Base-by-base conservation (phyloP, 2,329 filamentous ascomycete genomes). In the Chaetomium globosum region DNA sequence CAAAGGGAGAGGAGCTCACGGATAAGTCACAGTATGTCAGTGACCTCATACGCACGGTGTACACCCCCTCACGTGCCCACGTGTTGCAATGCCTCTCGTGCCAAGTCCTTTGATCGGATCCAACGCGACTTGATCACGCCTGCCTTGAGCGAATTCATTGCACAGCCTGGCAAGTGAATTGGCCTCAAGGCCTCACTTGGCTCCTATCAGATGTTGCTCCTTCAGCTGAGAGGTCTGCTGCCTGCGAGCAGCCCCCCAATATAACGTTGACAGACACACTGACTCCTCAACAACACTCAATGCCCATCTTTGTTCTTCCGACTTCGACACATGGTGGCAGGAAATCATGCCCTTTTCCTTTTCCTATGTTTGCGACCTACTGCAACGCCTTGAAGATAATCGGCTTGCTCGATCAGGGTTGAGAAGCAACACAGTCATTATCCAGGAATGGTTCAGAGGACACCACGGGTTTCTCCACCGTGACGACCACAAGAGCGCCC, bases 361-460 rank as follows among this genome's bases (percentile, higher is more conserved):
- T 75, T 78, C 81, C n/a, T 80, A 84, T 66, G 79, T 96, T 54
- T 94, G 91, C 79, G 85, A 90, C 67, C 80, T 97, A 4, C 81
- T 97, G 52, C 87, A 93, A 67, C 78, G 82, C 28, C 81, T 93
- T 19, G 87, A 93, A 1, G 75, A 78, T 65, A 75, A 76, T 53
- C 75, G 78, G 4, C 76, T 75, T 30, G 63, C 74, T 1, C 68
- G 63, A 55, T 70, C 73, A 2, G 75, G 72, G 16, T 76, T 77
- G 56, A 75, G 68, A 65, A 70, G 55, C 16, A 75, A 74, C 39
- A 70, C 74, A 1, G 65, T 70, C 3, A 73, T 80, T 5, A 81
- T 92, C 43, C 73, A 78, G 10, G 75, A 80, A 31, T 97, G 93
- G 93, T 95, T 96, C 75, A 74, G 75, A 16, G 78, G 80, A 1